Conservation (phyloP, 805 yeast species). For the Brettanomyces naardenensis region DNA sequence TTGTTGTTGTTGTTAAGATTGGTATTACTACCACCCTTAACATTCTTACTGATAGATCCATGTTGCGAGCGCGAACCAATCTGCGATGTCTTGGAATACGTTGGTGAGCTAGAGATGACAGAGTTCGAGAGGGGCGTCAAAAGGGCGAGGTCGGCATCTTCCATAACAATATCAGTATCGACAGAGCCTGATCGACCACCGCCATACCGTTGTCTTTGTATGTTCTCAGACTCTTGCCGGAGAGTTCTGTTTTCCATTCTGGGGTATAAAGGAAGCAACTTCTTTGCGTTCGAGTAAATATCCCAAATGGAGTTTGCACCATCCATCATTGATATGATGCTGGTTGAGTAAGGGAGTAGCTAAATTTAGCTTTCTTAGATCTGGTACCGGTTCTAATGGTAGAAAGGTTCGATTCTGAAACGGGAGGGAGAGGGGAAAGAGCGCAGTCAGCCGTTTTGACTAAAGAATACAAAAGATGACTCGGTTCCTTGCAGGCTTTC, state of each 20-base stretch:
- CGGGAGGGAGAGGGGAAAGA: no score
- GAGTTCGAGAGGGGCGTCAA: conserved; percentile 14
- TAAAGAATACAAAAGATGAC: no score
- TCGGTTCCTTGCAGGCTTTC: no score
- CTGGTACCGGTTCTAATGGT: not conserved
- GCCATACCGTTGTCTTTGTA: conserved; percentile 12
- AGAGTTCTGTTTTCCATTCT: conserved; percentile 24
- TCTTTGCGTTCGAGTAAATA: conserved; percentile 26
- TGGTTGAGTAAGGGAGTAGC: no score
- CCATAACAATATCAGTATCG: conserved; percentile 9
- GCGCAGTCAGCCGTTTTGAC: no score
- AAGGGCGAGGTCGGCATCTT: conserved; percentile 10
- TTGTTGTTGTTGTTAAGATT: conserved; percentile 2
- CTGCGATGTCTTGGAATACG: conserved; percentile 4
- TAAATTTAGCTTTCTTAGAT: no score
- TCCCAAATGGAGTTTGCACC: conserved; percentile 29
- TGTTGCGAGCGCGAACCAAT: not conserved
- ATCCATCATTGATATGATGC: no score
- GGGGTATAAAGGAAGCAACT: conserved; percentile 25
- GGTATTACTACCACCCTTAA: not conserved
- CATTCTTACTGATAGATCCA: not conserved
- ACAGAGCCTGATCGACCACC: conserved; percentile 3
- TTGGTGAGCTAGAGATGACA: conserved; percentile 5
- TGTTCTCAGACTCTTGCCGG: conserved; percentile 21
- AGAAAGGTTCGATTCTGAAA: no score